These are phyloP conservation scores for Solanum megistacrolobum DNA, from an alignment of 257 asterid species.

Conservation along the genomic window DNA sequence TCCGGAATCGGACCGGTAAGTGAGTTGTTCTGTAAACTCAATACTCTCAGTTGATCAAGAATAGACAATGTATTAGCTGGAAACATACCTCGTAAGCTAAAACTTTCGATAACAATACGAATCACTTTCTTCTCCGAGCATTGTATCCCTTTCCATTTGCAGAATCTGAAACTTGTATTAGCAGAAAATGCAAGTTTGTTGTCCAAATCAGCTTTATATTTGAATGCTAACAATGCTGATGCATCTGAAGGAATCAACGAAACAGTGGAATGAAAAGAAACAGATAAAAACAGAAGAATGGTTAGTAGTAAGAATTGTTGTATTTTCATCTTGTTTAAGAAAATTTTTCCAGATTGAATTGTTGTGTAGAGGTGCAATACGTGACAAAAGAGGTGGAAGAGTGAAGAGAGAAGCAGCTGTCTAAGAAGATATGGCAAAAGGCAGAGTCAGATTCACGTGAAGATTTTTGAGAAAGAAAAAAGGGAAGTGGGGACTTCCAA, in stretches of 20 bases:
- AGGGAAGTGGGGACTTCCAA: background rate
- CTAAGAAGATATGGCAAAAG: conserved; percentile 8
- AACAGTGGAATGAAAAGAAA: background rate
- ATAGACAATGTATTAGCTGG: conserved; percentile 34
- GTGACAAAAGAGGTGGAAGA: conserved; percentile 20
- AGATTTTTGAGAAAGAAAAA: background rate
- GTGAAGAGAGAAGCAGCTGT: conserved; percentile 21
- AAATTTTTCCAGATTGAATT: background rate
- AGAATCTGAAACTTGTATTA: conserved; percentile 21
- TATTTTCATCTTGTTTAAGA: background rate
- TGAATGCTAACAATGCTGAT: conserved; percentile 51
- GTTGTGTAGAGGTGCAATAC: background rate
- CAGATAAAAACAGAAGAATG: background rate
- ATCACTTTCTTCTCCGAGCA: conserved; percentile 37
- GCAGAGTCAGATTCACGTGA: conserved; percentile 63
- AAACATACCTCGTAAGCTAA: conserved; percentile 47
- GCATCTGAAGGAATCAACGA: conserved; percentile 29
- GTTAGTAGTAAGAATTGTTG: background rate
- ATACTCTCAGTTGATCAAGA: conserved; percentile 57
- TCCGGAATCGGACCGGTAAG: conserved; percentile 81
- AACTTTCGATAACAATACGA: conserved; percentile 32
- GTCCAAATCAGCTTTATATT: conserved; percentile 50
- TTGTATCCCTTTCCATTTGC: conserved; percentile 62
- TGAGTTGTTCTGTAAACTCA: conserved; percentile 69
- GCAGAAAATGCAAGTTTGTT: conserved; percentile 25